Percentiles rank a stretch among this genome's conserved stretches.
These are phyloP conservation scores for Trichoderma sp. DNA, from an alignment of 2,329 filamentous ascomycete genomes.

Conservation along the genomic window DNA sequence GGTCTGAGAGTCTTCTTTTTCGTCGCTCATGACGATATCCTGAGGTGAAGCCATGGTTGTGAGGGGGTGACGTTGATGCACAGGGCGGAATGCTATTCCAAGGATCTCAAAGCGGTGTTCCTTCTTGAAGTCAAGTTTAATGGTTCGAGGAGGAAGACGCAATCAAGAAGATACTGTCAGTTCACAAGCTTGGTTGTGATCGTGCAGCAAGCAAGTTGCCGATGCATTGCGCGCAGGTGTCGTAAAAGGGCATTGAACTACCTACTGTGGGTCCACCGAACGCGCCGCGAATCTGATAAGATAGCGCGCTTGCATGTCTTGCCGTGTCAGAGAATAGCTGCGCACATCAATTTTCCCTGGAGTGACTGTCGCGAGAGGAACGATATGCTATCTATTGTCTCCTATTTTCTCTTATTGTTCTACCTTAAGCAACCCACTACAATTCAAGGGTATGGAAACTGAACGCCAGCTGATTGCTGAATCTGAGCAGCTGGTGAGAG, in stretches of 20 bases:
- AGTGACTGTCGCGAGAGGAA: too few species aligned
- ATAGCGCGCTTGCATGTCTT: not conserved
- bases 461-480: not conserved
- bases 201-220: not conserved
- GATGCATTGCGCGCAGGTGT: not conserved
- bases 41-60: constrained; percentile 39
- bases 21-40: constrained; percentile 40
- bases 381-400: too few species aligned
- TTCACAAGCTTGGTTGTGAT: not conserved
- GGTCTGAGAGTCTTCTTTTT: constrained; percentile 34
- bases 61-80: not conserved
- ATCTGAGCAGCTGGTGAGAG: constrained; percentile 11
- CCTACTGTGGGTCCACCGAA: constrained; percentile 16
- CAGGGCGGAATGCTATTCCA: too few species aligned
- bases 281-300: constrained; percentile 21
- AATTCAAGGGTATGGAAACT: too few species aligned
- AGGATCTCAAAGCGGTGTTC: too few species aligned
- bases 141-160: too few species aligned
- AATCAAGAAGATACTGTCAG: not conserved
- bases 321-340: too few species aligned
- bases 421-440: too few species aligned
- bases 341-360: too few species aligned
- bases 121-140: too few species aligned
- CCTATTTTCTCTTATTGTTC: too few species aligned
- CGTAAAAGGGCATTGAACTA: not conserved